phyloP scores from a whole-genome alignment of 1,284 basidiomycete species.

The Puccinia sorghi region DNA sequence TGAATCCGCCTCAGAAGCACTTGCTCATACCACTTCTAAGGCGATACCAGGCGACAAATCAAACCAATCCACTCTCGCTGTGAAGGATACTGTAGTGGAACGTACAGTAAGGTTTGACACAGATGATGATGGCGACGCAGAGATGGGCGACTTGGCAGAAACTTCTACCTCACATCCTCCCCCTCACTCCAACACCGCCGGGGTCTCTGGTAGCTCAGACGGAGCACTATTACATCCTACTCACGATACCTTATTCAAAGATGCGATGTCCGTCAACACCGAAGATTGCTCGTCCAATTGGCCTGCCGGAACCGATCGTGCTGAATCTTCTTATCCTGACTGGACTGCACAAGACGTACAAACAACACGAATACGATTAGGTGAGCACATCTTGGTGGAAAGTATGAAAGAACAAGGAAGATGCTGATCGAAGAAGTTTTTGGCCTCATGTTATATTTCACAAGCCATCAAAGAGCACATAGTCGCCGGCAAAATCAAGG shows the following conservation, averaged over 20 bases:
- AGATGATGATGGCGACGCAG: slow-evolving; percentile 46
- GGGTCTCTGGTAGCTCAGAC: neutral
- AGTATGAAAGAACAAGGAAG: neutral
- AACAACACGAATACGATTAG: slow-evolving; percentile 37
- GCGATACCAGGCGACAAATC: neutral
- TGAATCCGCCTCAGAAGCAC: neutral
- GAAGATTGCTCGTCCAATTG: slow-evolving; percentile 2
- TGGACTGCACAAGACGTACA: slow-evolving; percentile 44
- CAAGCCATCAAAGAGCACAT: slow-evolving; percentile 45
- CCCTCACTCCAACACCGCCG: neutral
- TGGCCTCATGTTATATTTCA: neutral
- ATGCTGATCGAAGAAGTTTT: slow-evolving; percentile 14
- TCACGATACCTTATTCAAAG: neutral
- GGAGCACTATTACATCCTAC: neutral
- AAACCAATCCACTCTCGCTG: slow-evolving; percentile 19
- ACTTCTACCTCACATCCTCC: neutral
- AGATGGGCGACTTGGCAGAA: slow-evolving; percentile 41
- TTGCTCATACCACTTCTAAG: slow-evolving; percentile 5
- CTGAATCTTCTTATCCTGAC: slow-evolving; percentile 31
- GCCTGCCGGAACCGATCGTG: neutral
- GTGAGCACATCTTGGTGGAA: neutral
- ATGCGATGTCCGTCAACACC: neutral
- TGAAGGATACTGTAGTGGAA: slow-evolving; percentile 45
- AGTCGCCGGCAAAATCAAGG: slow-evolving; percentile 34
- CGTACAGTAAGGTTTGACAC: slow-evolving; percentile 44